Percentiles rank a stretch among this genome's conserved stretches.
Evolutionary conservation across 176 grass and related monocot species (phyloP).

Genomic region (Hordeum vulgare): DNA sequence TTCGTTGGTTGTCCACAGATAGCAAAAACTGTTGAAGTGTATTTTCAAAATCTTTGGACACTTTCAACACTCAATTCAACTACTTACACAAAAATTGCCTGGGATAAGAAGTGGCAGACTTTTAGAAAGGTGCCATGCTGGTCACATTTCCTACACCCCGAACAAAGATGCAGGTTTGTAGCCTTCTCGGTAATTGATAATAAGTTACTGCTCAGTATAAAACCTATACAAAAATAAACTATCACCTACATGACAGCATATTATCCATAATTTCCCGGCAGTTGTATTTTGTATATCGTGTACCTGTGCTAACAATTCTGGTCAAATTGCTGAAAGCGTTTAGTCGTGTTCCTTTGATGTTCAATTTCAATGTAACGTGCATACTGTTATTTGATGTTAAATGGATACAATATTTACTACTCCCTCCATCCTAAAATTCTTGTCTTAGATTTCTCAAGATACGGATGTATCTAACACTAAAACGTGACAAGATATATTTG

Average conservation of each 20-base stretch:
- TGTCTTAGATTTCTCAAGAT: too few species aligned
- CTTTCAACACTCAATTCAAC: conserved; percentile 75
- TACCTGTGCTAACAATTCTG: not conserved
- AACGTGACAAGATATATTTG: too few species aligned
- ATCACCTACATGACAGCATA: not conserved
- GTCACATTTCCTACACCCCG: conserved; percentile 74
- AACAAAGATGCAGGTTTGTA: conserved; percentile 73
- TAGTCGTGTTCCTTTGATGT: not conserved
- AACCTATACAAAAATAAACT: not conserved
- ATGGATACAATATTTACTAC: not conserved
- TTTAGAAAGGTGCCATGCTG: conserved; percentile 91
- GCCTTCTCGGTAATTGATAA: not conserved
- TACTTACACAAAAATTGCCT: conserved; percentile 50
- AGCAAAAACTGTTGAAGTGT: conserved; percentile 49
- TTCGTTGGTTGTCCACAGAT: conserved; percentile 63
- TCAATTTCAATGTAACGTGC: not conserved
- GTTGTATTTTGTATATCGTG: not conserved
- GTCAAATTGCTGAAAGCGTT: conserved; percentile 1
- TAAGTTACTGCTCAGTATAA: not conserved
- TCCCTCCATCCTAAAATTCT: too few species aligned
- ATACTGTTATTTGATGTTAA: not conserved
- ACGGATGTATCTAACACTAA: too few species aligned
- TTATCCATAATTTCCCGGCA: not conserved
- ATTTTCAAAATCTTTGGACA: conserved; percentile 73
- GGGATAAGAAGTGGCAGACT: conserved; percentile 76